Conservation (phyloP, 768 basidiomycete genomes). For the Tulasnella sp. region DNA sequence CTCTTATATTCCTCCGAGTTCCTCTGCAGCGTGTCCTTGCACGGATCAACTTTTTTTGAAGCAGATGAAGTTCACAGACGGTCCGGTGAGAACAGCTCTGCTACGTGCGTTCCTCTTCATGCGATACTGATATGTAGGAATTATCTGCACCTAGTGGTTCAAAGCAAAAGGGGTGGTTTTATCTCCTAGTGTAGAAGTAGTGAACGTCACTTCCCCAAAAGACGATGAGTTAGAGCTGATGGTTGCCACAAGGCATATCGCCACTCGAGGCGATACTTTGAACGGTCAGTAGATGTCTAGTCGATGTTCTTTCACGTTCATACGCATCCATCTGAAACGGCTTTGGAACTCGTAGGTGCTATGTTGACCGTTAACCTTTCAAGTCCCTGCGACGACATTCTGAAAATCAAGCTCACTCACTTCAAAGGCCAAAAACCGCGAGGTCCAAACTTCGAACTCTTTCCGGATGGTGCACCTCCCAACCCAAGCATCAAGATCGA, state of each 20-base stretch:
- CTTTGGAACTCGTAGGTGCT: neutral
- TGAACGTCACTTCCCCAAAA: conserved; percentile 22
- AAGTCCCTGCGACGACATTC: neutral
- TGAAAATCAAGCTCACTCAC: conserved; percentile 1
- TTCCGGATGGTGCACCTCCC: conserved; percentile 47
- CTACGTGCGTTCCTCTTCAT: too few relatives aligned
- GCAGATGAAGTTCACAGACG: too few relatives aligned
- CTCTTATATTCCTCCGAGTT: too few relatives aligned
- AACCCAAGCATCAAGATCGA: conserved; percentile 35
- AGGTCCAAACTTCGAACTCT: conserved; percentile 29
- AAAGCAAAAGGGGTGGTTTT: too few relatives aligned
- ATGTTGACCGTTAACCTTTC: neutral
- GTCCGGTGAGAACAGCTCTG: too few relatives aligned
- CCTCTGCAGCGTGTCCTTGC: too few relatives aligned
- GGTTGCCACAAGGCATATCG: conserved; percentile 34
- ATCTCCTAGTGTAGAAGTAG: too few relatives aligned
- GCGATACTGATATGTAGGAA: too few relatives aligned
- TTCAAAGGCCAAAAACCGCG: conserved; percentile 6
- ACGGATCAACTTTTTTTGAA: too few relatives aligned
- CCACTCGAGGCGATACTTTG: conserved; percentile 26
- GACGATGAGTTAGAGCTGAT: conserved; percentile 44
- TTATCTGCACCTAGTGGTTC: too few relatives aligned
- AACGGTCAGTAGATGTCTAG: conserved; percentile 46
- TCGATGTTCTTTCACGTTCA: conserved; percentile 33
- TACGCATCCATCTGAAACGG: conserved; percentile 11